Evolutionary conservation across 306 rosid genomes (phyloP).

Genomic region (Neltuma alba): DNA sequence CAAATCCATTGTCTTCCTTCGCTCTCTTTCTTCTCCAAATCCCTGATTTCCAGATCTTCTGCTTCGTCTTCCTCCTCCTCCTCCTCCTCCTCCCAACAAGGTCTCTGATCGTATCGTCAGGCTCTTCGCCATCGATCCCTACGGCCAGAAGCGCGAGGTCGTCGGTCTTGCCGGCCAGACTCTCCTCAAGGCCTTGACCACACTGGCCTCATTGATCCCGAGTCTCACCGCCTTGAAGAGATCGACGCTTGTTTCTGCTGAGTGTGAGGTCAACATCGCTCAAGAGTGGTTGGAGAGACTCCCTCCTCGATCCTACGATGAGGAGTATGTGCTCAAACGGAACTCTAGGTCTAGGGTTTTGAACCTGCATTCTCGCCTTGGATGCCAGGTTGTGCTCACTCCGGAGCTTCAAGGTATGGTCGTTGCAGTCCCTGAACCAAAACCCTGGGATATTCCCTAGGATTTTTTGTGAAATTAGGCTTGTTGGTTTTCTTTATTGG

Average conservation of each 20-base stretch:
- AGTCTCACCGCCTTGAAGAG: constrained; percentile 86
- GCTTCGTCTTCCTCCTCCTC: constrained; percentile 16
- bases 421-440: constrained; percentile 84
- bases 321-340: constrained; percentile 73
- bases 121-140: constrained; percentile 72
- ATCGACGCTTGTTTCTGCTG: constrained; percentile 92
- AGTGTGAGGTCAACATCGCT: constrained; percentile 94
- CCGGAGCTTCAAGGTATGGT: constrained; percentile 93
- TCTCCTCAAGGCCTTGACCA: constrained; percentile 73
- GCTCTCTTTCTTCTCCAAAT: constrained; percentile 57
- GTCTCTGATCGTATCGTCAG: constrained; percentile 85
- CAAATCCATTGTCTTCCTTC: constrained; percentile 61
- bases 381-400: constrained; percentile 87
- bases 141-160: constrained; percentile 70
- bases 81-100: constrained; percentile 45
- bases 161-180: constrained; percentile 87
- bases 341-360: constrained; percentile 67
- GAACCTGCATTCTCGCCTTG: constrained; percentile 85
- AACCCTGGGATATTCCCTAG: constrained; percentile 90
- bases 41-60: constrained; percentile 59
- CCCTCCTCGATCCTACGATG: constrained; percentile 82
- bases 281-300: constrained; percentile 91
- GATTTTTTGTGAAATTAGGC: too few relatives aligned
- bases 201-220: constrained; percentile 79
- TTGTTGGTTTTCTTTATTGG: background rate